Evolutionary conservation across 2,329 filamentous ascomycete species (phyloP).

Genomic region (Fusarium citri): DNA sequence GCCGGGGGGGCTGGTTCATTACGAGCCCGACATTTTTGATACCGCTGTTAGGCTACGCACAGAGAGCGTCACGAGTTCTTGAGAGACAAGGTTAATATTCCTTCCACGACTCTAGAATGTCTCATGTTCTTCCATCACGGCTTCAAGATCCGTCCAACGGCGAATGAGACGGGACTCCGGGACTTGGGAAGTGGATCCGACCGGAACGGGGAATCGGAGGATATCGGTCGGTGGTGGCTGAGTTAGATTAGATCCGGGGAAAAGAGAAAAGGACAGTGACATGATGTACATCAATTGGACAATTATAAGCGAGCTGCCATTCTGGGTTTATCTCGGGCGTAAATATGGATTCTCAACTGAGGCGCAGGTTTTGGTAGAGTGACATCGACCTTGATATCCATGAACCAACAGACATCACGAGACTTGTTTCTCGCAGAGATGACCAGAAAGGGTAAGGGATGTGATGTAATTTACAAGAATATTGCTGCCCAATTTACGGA

Average conservation of each 20-base stretch:
- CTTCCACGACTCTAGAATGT: conserved; percentile 19
- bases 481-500: conserved; percentile 14
- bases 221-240: conserved; percentile 40
- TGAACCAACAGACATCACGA: conserved; percentile 16
- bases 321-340: conserved; percentile 34
- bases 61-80: conserved; percentile 8
- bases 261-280: neutral
- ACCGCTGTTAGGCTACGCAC: conserved; percentile 3
- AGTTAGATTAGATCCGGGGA: conserved; percentile 29
- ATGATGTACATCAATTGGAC: conserved; percentile 3
- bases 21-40: conserved; percentile 6
- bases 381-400: neutral
- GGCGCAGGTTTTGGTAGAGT: conserved; percentile 21
- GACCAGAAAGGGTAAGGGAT: conserved; percentile 2
- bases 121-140: conserved; percentile 11
- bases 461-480: neutral
- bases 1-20: conserved; percentile 30
- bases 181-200: conserved; percentile 9
- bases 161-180: conserved; percentile 37
- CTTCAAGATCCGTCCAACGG: conserved; percentile 12
- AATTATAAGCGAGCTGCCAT: conserved; percentile 22
- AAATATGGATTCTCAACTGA: conserved; percentile 22
- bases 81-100: neutral
- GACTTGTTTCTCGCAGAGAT: conserved; percentile 24
- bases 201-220: conserved; percentile 27